phyloP scores from a whole-genome alignment of 169 alveolate species.

The Eimeria necatrix region DNA sequence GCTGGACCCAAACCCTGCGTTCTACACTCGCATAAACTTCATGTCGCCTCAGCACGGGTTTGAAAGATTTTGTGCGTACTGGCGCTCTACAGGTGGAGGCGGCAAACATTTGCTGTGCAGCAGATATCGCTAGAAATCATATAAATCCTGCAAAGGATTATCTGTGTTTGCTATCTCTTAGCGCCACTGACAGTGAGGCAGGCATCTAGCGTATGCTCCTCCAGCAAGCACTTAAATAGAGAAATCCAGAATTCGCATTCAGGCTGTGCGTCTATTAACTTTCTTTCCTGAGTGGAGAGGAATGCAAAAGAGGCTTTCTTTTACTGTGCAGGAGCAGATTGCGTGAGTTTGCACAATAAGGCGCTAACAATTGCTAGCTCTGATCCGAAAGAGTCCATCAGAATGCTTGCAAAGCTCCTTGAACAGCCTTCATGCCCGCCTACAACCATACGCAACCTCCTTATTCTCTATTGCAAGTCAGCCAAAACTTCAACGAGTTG shows the following conservation, averaged over 20 bases:
- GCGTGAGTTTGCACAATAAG: conserved; percentile 54
- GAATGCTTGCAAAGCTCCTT: conserved; percentile 23
- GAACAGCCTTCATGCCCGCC: neutral
- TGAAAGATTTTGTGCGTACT: too few species aligned
- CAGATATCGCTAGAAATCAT: neutral
- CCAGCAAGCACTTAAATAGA: neutral
- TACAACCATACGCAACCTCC: conserved; percentile 26
- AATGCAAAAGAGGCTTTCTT: too few species aligned
- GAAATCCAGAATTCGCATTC: neutral
- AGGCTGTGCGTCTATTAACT: too few species aligned
- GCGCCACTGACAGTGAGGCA: neutral
- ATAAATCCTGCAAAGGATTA: conserved; percentile 46
- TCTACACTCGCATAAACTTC: too few species aligned
- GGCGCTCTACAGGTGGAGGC: conserved; percentile 51
- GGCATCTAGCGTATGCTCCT: neutral
- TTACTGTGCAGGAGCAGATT: conserved; percentile 23
- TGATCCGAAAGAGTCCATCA: conserved; percentile 41
- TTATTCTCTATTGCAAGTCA: conserved; percentile 64
- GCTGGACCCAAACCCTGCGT: too few species aligned
- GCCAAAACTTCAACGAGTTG: neutral
- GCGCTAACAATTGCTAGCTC: conserved; percentile 45
- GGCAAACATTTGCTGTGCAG: conserved; percentile 57
- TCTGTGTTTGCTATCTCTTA: neutral
- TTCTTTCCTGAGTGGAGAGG: too few species aligned
- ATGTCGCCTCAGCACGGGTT: too few species aligned